A percentile compares a stretch with the other conserved stretches of the same genome.
phyloP scores from a whole-genome alignment of 2,329 filamentous ascomycete species.

The Biscogniauxia marginata region DNA sequence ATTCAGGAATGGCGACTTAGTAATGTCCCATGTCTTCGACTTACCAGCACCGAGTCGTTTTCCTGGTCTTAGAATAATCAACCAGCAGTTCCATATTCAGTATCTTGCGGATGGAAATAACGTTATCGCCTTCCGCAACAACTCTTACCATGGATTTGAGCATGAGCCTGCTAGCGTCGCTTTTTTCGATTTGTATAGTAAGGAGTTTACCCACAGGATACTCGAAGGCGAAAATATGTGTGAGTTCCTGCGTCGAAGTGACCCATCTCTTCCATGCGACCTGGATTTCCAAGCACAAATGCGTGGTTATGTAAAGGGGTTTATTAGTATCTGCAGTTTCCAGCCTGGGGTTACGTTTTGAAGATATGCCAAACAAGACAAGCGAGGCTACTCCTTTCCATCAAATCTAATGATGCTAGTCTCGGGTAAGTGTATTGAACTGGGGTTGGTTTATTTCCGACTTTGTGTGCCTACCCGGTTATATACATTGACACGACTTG shows the following conservation, averaged over 20 bases:
- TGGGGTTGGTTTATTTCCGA: neutral
- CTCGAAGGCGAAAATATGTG: neutral
- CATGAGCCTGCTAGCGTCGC: neutral
- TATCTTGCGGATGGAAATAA: neutral
- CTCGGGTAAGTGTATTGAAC: no score
- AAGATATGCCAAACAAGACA: neutral
- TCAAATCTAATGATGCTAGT: neutral
- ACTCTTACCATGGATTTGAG: neutral
- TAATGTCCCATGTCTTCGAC: neutral
- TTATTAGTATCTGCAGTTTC: neutral
- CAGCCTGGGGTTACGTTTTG: neutral
- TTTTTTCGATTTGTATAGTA: neutral
- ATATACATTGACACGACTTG: neutral
- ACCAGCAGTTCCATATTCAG: neutral
- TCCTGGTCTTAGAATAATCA: neutral
- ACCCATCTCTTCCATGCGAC: neutral
- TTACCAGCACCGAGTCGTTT: neutral
- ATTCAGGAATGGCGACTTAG: conserved; percentile 7
- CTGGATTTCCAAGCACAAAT: neutral
- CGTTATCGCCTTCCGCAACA: neutral
- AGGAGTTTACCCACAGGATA: neutral
- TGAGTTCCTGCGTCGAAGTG: neutral
- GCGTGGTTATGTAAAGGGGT: neutral
- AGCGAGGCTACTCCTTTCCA: neutral
- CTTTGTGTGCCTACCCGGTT: neutral